phyloP scores from a whole-genome alignment of 1,139 yeast species.

The Waltiozyma solani region DNA sequence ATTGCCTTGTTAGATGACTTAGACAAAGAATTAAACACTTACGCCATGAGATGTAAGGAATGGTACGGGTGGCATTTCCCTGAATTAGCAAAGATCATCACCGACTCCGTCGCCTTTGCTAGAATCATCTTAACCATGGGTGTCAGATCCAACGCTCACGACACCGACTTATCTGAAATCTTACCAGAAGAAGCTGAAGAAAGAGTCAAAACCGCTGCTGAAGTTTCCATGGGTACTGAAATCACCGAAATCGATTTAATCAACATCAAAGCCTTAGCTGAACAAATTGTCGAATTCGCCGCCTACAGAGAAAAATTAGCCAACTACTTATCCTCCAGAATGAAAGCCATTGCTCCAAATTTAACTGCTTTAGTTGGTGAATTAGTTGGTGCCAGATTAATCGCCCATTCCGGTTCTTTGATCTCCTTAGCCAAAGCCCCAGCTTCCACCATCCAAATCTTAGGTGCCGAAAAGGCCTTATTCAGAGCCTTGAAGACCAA shows the following conservation, averaged over 20 bases:
- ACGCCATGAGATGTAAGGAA: slow-evolving; percentile 96
- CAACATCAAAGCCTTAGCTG: slow-evolving; percentile 83
- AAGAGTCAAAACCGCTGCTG: slow-evolving; percentile 84
- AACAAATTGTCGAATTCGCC: slow-evolving; percentile 88
- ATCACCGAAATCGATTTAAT: slow-evolving; percentile 81
- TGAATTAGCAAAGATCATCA: slow-evolving; percentile 93
- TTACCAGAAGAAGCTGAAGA: slow-evolving; percentile 90
- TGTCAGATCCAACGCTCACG: slow-evolving; percentile 81
- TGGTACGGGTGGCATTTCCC: slow-evolving; percentile 99
- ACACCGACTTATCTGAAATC: slow-evolving; percentile 82
- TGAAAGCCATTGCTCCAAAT: slow-evolving; percentile 98
- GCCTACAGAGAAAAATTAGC: slow-evolving; percentile 91
- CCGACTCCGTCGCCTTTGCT: slow-evolving; percentile 91
- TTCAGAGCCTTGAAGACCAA: slow-evolving; percentile 98
- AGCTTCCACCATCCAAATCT: slow-evolving; percentile 95
- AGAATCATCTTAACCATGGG: slow-evolving; percentile 93
- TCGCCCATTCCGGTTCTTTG: slow-evolving; percentile 94
- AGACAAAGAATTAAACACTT: slow-evolving; percentile 95
- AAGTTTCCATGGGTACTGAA: slow-evolving; percentile 98
- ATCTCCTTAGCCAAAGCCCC: slow-evolving; percentile 95
- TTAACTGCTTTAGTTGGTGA: slow-evolving; percentile 94
- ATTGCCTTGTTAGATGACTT: slow-evolving; percentile 93
- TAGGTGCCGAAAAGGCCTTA: slow-evolving; percentile 99
- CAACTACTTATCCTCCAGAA: slow-evolving; percentile 81
- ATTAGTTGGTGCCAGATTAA: slow-evolving; percentile 95